Base-by-base conservation (phyloP, 202 grass and related monocot genomes). In the Alloteropsis angusta region DNA sequence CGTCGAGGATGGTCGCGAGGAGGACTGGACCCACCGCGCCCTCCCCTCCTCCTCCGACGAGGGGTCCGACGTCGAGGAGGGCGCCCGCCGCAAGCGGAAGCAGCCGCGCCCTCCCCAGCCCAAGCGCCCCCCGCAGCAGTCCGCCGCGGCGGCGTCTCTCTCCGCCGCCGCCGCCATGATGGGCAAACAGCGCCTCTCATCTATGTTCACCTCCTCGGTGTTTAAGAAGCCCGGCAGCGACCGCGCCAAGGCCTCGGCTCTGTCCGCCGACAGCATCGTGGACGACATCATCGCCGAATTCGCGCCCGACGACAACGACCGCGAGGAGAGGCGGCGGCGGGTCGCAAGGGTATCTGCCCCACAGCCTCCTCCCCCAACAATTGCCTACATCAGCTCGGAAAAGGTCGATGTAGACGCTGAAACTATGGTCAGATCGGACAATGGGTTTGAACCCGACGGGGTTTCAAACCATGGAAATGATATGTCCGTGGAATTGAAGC, bases 211-310 rank as follows among this genome's bases (percentile, higher is more conserved):
- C 9, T 95, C 92, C 41, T 67, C 89, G 8, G 54, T 89, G 2
- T 87, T 87, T 68, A 99, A 96, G 92, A 93, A 84, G 68, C 61
- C 78, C 4, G 80, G 87, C 47, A 68, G 66, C 66, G 85, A 81
- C 70, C 91, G 89, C 52, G 39, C 61, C 5, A 93, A 82, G 75
- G 66, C 72, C 46, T 88, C 87, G 3, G 75, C 86, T 7, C 46
- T 85, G 72, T 70, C 78, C 3, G 83, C 86, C 1, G 87, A 90
- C 50, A 94, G 85, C 75, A 87, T 99, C 25, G 85, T 99, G 57
- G 92, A 99, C 18, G 87, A 94, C 23, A 82, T 99, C 60, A 87
- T 99, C 59, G 92, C 92, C 26, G 92, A 99, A 28, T 94, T 99
- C 6, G 87, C 85, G 0, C 90, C 92, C 0, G 86, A 95, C 45